phyloP scores from a whole-genome alignment of 345 rosid species.

The Rhodomyrtus tomentosa region DNA sequence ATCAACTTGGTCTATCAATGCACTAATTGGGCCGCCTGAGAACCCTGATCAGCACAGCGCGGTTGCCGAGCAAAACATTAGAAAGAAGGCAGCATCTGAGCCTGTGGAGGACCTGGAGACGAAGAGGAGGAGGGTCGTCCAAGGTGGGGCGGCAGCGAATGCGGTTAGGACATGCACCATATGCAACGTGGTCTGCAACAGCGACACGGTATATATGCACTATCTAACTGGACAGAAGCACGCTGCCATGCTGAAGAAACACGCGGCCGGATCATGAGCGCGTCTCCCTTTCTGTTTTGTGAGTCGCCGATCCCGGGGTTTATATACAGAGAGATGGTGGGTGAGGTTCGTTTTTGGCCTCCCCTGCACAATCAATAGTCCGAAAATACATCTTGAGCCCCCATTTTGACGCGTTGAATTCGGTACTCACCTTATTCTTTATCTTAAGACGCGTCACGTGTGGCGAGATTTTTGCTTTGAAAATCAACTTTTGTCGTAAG shows the following conservation, averaged over 20 bases:
- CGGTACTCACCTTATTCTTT: background rate
- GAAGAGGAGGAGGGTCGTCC: constrained; percentile 25
- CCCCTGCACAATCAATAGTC: background rate
- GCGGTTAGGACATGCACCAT: constrained; percentile 28
- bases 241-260: constrained; percentile 17
- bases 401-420: background rate
- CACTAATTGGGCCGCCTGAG: constrained; percentile 17
- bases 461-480: no score
- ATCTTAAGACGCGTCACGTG: no score
- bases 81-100: constrained; percentile 14
- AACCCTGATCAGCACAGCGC: constrained; percentile 6
- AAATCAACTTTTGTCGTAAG: no score
- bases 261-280: background rate
- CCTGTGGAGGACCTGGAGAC: constrained; percentile 17
- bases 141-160: constrained; percentile 29
- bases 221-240: constrained; percentile 39
- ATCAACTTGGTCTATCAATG: background rate
- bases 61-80: background rate
- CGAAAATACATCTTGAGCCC: background rate
- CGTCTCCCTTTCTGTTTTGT: background rate
- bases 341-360: background rate
- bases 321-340: background rate
- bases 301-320: background rate
- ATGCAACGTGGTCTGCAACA: constrained; percentile 43
- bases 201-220: constrained; percentile 21